Evolutionary conservation across 805 yeast genomes (phyloP), one percentile per base, ranked within the genome.

Genomic region (Kuraishia ogatae): DNA sequence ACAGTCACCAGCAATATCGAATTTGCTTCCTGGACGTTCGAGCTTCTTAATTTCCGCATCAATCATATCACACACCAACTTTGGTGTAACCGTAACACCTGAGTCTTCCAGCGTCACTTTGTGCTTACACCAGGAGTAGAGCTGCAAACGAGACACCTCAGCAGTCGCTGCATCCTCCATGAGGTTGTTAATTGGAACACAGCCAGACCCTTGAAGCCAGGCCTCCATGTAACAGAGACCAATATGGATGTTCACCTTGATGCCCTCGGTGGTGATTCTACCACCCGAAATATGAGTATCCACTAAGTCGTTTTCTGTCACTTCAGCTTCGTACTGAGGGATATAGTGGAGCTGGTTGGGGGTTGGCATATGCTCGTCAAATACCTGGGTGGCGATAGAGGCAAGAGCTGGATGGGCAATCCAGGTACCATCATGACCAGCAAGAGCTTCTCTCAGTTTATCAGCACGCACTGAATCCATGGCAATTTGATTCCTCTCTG

Each of bases 131-230:
- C 96, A 87, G 67, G 89, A 90, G 78, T 84, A 84, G 61, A 87
- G 75, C 71, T 87, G 93, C 58, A 90, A 79, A 73, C 94, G 80
- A 43, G 92, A 84, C 47, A 87, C 96, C 71, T 87, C 96, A 48
- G 94, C 93, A 53, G 96, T 87, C 39, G 94, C 94, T 28, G 96
- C 96, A 70, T 87, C 96, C 71, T 87, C 96, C 96, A 87, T 87
- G 70, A 87, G 76, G 68, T 83, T 81, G 74, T 87, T 87, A 69
- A 87, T 87, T 61, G 96, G 93, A 58, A 86, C 92, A 77, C 94
- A 87, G 17, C 96, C 96, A 54, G 83, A 73, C 57, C 90, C 90
- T 68, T 91, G 79, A 63, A 87, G 78, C 96, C 96, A 87, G 29
- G 92, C 89, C 72, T 87, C 94, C 78, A 87, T 87, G 69, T 87